Evolutionary conservation across 2,329 filamentous ascomycete genomes (phyloP).

Genomic region (Talaromyces sp.): DNA sequence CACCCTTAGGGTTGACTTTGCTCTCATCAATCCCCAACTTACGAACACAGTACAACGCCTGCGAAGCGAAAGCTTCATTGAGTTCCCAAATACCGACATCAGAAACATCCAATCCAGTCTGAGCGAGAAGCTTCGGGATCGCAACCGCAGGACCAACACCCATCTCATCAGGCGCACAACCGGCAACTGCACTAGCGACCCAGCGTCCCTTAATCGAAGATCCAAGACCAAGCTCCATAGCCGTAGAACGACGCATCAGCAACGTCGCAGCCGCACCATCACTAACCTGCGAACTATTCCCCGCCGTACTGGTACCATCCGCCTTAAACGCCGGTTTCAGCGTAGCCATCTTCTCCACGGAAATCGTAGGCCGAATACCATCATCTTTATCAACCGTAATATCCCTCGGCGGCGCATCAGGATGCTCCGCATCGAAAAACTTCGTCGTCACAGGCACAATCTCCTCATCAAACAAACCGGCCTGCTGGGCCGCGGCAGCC

Average conservation of each 20-base stretch:
- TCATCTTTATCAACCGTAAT: slow-evolving; percentile 77
- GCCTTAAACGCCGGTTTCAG: slow-evolving; percentile 83
- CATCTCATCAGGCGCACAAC: slow-evolving; percentile 90
- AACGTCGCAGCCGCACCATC: slow-evolving; percentile 84
- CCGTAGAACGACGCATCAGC: slow-evolving; percentile 80
- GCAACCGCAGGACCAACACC: slow-evolving; percentile 83
- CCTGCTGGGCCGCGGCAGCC: slow-evolving; percentile 67
- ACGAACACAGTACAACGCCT: slow-evolving; percentile 68
- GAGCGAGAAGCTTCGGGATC: slow-evolving; percentile 75
- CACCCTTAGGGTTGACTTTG: slow-evolving; percentile 86
- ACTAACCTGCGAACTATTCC: slow-evolving; percentile 80
- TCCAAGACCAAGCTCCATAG: slow-evolving; percentile 67
- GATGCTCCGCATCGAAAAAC: slow-evolving; percentile 63
- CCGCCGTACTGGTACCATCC: slow-evolving; percentile 76
- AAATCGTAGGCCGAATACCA: slow-evolving; percentile 70
- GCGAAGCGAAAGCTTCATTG: slow-evolving; percentile 74
- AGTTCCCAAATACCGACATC: slow-evolving; percentile 90
- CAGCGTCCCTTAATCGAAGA: slow-evolving; percentile 77
- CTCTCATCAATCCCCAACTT: slow-evolving; percentile 59
- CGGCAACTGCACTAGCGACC: slow-evolving; percentile 71
- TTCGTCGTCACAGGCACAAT: slow-evolving; percentile 76
- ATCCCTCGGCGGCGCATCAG: slow-evolving; percentile 55
- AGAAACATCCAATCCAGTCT: slow-evolving; percentile 62
- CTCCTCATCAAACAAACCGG: slow-evolving; percentile 72
- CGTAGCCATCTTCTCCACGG: slow-evolving; percentile 67